Evolutionary conservation across 1,284 basidiomycete genomes (phyloP).

Genomic region (Pholiota adiposa): DNA sequence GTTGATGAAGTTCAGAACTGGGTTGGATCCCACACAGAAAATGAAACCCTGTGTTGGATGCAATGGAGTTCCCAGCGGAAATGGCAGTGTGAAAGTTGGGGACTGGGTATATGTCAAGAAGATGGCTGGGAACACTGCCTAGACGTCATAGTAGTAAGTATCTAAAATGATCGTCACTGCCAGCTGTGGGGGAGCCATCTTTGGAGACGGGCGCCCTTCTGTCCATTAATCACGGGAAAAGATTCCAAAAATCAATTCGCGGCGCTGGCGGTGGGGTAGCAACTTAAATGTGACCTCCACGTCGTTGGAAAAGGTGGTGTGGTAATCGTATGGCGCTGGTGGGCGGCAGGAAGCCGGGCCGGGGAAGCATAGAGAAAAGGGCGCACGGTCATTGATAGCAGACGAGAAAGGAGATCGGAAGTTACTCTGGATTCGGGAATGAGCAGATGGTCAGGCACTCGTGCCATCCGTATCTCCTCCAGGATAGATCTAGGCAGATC

Average conservation of each 20-base stretch:
- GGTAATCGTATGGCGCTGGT: not conserved
- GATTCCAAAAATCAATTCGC: too few species aligned
- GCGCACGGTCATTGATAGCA: conserved; percentile 7
- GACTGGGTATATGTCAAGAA: conserved; percentile 57
- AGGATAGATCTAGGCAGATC: conserved; percentile 12
- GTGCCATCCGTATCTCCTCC: conserved; percentile 2
- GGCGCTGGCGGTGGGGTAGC: too few species aligned
- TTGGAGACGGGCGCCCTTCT: not conserved
- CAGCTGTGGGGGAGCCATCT: not conserved
- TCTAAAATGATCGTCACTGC: not conserved
- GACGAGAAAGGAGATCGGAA: conserved; percentile 3
- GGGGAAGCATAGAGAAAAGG: not conserved
- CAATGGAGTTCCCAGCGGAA: conserved; percentile 53
- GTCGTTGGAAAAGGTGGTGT: not conserved
- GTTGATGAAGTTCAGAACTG: conserved; percentile 67
- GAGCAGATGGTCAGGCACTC: conserved; percentile 23
- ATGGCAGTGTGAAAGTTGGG: conserved; percentile 59
- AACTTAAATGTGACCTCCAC: not conserved
- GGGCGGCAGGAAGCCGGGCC: conserved; percentile 1
- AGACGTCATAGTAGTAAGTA: not conserved
- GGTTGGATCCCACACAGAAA: conserved; percentile 50
- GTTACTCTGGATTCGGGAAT: conserved; percentile 13
- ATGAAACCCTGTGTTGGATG: conserved; percentile 65
- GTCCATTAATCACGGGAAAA: not conserved
- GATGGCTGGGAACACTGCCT: conserved; percentile 22